These are phyloP conservation scores for Camillea tinctor DNA, from an alignment of 2,329 filamentous ascomycete genomes.

Conservation along the genomic window DNA sequence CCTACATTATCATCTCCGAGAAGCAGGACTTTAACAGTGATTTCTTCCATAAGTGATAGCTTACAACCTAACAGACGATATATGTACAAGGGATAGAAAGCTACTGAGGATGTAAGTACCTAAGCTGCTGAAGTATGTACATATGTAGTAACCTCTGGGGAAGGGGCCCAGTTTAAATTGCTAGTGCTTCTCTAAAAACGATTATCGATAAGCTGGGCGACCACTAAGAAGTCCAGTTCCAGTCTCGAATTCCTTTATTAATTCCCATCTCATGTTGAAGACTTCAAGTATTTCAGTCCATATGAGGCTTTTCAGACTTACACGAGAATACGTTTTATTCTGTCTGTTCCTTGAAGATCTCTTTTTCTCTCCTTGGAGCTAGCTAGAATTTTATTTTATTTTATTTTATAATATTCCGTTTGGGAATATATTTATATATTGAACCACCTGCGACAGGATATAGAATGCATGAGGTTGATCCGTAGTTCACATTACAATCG, in stretches of 20 bases:
- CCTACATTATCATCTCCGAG: constrained; percentile 60
- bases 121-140: background rate
- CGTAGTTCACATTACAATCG: constrained; percentile 19
- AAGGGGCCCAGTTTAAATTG: constrained; percentile 5
- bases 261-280: background rate
- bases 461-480: constrained; percentile 25
- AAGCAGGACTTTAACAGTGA: constrained; percentile 52
- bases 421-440: background rate
- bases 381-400: background rate
- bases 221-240: background rate
- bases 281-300: no score
- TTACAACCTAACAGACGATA: background rate
- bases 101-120: constrained; percentile 2
- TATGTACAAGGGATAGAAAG: background rate
- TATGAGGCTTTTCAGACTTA: constrained; percentile 17
- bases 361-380: background rate
- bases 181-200: constrained; percentile 1
- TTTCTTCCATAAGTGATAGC: constrained; percentile 42
- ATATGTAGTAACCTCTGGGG: background rate
- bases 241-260: background rate
- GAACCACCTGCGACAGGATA: background rate
- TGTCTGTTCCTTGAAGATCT: background rate
- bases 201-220: constrained; percentile 27
- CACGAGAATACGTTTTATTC: background rate
- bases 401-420: no score